Base-by-base conservation (phyloP, 306 rosid genomes). In the Rosa lucieae region DNA sequence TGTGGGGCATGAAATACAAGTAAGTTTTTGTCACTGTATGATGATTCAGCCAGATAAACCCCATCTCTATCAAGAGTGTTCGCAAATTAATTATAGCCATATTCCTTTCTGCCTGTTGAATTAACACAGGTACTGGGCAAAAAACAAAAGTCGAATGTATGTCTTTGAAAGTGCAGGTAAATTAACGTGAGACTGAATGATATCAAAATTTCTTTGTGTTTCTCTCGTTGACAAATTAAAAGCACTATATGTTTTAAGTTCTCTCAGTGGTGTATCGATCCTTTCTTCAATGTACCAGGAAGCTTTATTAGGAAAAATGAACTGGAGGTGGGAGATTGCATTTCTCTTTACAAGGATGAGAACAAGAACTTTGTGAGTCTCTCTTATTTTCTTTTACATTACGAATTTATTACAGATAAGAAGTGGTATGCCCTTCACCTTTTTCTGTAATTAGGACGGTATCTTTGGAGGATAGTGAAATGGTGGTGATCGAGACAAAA, bases 61-160 rank as follows among this genome's bases (percentile, higher is more conserved):
- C 7, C 61, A 17, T 32, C 43, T 14, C 18, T 49, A 10, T 21
- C 17, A 73, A 20, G 67, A 55, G 48, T 55, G 55, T 73, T 49
- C 20, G 35, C 26, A 58, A 58, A 58, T 76, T 53, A 21, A 56
- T 47, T 46, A 15, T 21, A 39, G 43, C 5, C 53, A 20, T 67
- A 56, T 44, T 70, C 29, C 8, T 59, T 73, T 35, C 66, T 73
- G 49, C 49, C n/a, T 53, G 52, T 63, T 81, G 35, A 69, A 51
- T 49, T 47, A 69, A 10, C 73, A 56, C 79, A 93, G 95, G 85
- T 91, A 79, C 48, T 93, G 98, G 95, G 48, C 42, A 17, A 91
- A 93, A 78, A 83, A 84, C 83, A 81, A 70, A 26, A 85, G 93
- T 70, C 81, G 92, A 75, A 90, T 93, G 93, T 90, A 93, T 79